Evolutionary conservation across 768 basidiomycete species (phyloP), one percentile per base, ranked within the genome.

Genomic region (Auricularia heimuer): DNA sequence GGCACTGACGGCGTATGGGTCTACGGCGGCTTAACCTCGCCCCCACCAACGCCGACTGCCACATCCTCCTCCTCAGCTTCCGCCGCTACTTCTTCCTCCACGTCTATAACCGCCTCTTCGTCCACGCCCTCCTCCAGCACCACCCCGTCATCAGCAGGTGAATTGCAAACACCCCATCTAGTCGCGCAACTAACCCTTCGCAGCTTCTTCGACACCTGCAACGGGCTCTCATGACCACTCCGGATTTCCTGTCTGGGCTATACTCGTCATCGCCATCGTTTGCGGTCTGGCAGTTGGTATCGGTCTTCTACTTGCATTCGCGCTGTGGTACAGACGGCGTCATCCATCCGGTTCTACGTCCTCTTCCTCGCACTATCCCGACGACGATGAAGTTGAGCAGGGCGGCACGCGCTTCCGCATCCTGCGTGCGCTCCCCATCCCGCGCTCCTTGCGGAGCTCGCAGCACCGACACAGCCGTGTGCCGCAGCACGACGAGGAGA

Each of bases 1-100:
- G 87, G 84, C 56, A 75, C 85, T 2, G 70, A 79, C 64, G 77
- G 78, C 37, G 78, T 83, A 10, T 93, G 85, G 82, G 84, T 83
- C 12, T 93, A 82, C 69, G 91, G 90, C 68, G 90, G 90, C 42
- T 77, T 83, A n/a, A 83, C 87, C 42, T 76, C 85, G 37, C 88
- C 89, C n/a, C 76, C 82, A 7, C 74, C 82, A 12, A 76, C 77
- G 10, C 56, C 72, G 1, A 64, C 61, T 21, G 64, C 42, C 7
- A 42, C 39, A 42, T 42, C 39, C 12, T 42, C 39, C 39, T 42
- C 74, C 35, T 66, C 74, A 47, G 67, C 71, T 42, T 66, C 64
- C 14, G 61, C 71, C 24, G 18, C 61, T 10, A n/a, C 56, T 29
- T 11, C 47, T 0, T 18, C 47, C 21, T 51, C 47, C 18, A 8